Percentiles rank a stretch among this genome's conserved stretches.
These are phyloP conservation scores for Forsythia viridissima DNA, from an alignment of 257 asterid genomes.

Conservation along the genomic window DNA sequence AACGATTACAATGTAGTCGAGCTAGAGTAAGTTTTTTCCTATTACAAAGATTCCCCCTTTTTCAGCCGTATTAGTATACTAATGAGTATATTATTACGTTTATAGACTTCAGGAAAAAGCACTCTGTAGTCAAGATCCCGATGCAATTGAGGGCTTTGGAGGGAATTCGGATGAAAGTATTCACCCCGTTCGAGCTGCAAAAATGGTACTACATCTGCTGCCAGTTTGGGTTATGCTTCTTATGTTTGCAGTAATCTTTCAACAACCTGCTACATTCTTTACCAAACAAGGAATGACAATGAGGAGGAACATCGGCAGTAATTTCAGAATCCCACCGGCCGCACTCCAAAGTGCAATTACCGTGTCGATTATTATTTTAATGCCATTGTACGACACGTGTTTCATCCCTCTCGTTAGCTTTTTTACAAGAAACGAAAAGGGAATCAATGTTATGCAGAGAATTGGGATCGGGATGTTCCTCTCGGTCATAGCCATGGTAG, in stretches of 20 bases:
- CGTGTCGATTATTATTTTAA: conserved; percentile 63
- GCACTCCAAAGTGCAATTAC: conserved; percentile 95
- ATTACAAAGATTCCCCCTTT: neutral
- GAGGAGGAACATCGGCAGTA: conserved; percentile 60
- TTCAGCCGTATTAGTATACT: neutral
- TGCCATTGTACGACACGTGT: conserved; percentile 74
- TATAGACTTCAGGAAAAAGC: conserved; percentile 60
- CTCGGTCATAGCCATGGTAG: conserved; percentile 75
- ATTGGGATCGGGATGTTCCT: conserved; percentile 89
- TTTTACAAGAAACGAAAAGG: conserved; percentile 62
- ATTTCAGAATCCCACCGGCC: conserved; percentile 90
- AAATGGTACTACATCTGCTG: conserved; percentile 50
- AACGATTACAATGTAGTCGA: conserved; percentile 42
- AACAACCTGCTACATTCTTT: conserved; percentile 90
- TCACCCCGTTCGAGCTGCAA: conserved; percentile 38
- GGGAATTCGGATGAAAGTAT: conserved; percentile 25
- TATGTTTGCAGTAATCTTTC: conserved; percentile 87
- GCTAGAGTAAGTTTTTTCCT: conserved; percentile 62
- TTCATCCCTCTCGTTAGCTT: conserved; percentile 68
- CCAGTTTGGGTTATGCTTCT: conserved; percentile 88
- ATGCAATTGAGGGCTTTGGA: neutral
- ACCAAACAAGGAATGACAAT: conserved; percentile 96
- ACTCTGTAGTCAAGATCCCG: conserved; percentile 37
- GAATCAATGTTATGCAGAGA: conserved; percentile 74
- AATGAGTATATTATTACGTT: conserved; percentile 7